Evolutionary conservation across 2,329 filamentous ascomycete species (phyloP).

Genomic region (Ophiostoma fasciatum): DNA sequence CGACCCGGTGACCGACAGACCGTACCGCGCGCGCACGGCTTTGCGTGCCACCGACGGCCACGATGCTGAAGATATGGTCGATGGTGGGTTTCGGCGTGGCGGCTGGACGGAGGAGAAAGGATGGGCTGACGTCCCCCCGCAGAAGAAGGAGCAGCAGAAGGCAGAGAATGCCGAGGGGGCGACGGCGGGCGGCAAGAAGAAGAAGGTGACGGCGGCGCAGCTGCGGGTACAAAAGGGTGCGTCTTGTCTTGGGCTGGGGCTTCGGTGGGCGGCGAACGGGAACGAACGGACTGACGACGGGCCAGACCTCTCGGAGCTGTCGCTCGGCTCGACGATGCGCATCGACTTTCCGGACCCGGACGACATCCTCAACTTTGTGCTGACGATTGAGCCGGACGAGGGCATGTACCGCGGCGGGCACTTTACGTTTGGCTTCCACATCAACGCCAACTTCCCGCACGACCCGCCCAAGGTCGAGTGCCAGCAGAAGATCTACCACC

Average conservation of each 20-base stretch:
- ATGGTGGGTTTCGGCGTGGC: conserved; percentile 48
- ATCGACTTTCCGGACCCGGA: conserved; percentile 70
- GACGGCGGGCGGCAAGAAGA: conserved; percentile 64
- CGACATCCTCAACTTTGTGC: conserved; percentile 71
- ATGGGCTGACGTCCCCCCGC: conserved; percentile 8
- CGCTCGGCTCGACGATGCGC: conserved; percentile 65
- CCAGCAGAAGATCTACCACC: conserved; percentile 96
- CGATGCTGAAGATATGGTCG: conserved; percentile 99
- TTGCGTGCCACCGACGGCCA: no score
- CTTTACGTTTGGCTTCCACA: conserved; percentile 83
- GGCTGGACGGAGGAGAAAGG: no score
- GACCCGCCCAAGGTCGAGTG: conserved; percentile 96
- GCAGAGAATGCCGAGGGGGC: conserved; percentile 68
- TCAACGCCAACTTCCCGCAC: conserved; percentile 92
- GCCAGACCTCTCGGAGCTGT: conserved; percentile 66
- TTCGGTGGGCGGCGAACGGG: no score
- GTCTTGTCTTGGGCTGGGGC: no score
- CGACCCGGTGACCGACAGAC: no score
- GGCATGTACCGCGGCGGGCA: conserved; percentile 73
- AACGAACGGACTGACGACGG: background rate
- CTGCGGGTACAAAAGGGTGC: conserved; percentile 89
- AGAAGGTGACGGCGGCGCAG: conserved; percentile 96
- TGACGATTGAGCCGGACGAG: conserved; percentile 75
- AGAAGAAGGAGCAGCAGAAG: conserved; percentile 96
- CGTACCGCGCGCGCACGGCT: no score